These are phyloP conservation scores for Triticum dicoccoides DNA, from an alignment of 176 grass and related monocot genomes.

Conservation along the genomic window DNA sequence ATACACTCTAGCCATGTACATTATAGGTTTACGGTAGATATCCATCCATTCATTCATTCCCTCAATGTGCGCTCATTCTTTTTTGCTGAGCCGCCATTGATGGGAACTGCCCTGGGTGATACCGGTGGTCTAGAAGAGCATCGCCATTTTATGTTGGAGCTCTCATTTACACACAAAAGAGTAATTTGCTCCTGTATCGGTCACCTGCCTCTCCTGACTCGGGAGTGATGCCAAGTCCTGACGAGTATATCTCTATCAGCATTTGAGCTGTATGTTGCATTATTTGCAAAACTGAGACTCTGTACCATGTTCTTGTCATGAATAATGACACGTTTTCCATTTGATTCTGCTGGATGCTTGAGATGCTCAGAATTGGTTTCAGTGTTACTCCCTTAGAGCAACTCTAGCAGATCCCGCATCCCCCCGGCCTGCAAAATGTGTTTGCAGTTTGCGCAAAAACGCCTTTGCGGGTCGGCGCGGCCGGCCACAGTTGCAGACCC, in stretches of 20 bases:
- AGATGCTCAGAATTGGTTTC: background rate
- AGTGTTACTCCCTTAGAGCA: background rate
- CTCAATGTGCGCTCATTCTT: slow-evolving; percentile 45
- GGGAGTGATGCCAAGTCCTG: slow-evolving; percentile 24
- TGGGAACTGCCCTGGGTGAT: slow-evolving; percentile 39
- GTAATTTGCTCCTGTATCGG: slow-evolving; percentile 23
- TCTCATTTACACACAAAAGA: slow-evolving; percentile 39
- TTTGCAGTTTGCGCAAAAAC: no score
- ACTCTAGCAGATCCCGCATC: no score
- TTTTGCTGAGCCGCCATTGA: slow-evolving; percentile 59
- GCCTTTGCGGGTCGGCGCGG: no score
- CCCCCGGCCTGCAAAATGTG: no score
- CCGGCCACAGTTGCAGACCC: no score
- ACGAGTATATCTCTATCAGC: slow-evolving; percentile 34
- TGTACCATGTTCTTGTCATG: background rate
- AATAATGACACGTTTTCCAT: background rate
- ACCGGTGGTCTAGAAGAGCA: slow-evolving; percentile 28
- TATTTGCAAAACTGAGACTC: background rate
- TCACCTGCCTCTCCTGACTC: slow-evolving; percentile 15
- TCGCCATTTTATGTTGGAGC: slow-evolving; percentile 25
- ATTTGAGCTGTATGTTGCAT: slow-evolving; percentile 22
- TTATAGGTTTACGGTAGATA: slow-evolving; percentile 44
- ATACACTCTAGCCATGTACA: slow-evolving; percentile 34
- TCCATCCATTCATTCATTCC: slow-evolving; percentile 50
- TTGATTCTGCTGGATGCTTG: slow-evolving; percentile 3